Evolutionary conservation across 1,284 basidiomycete genomes (phyloP).

Genomic region (Rhodotorula glutinis): DNA sequence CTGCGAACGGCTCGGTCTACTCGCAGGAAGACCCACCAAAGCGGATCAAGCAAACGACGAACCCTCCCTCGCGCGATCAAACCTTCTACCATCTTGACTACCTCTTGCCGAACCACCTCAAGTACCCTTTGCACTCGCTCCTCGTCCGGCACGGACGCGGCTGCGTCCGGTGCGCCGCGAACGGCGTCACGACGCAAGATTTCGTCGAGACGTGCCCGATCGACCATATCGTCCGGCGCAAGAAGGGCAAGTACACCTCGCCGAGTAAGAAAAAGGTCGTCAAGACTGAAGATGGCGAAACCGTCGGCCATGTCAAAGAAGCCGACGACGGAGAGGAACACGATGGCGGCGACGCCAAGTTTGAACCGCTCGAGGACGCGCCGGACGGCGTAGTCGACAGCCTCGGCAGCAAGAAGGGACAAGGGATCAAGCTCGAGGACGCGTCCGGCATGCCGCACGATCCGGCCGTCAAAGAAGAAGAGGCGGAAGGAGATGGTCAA

Average conservation of each 20-base stretch:
- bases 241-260: slow-evolving; percentile 15
- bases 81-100: slow-evolving; percentile 68
- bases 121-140: slow-evolving; percentile 68
- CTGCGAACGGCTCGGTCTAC: slow-evolving; percentile 53
- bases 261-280: slow-evolving; percentile 13
- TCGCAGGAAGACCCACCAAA: not conserved
- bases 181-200: slow-evolving; percentile 41
- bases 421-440: slow-evolving; percentile 15
- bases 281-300: not conserved
- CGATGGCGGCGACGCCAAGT: not conserved
- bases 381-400: not conserved
- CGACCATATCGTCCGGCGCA: slow-evolving; percentile 34
- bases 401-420: not conserved
- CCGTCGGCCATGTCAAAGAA: not conserved
- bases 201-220: slow-evolving; percentile 45
- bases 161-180: slow-evolving; percentile 47
- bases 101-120: slow-evolving; percentile 61
- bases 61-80: slow-evolving; percentile 55
- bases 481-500: not conserved
- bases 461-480: slow-evolving; percentile 1
- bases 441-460: not conserved
- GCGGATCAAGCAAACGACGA: slow-evolving; percentile 2
- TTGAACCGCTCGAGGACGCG: not conserved
- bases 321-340: not conserved
- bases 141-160: slow-evolving; percentile 61